Conservation (phyloP, 2,329 filamentous ascomycete genomes). For the Ophiostoma tasmaniense region DNA sequence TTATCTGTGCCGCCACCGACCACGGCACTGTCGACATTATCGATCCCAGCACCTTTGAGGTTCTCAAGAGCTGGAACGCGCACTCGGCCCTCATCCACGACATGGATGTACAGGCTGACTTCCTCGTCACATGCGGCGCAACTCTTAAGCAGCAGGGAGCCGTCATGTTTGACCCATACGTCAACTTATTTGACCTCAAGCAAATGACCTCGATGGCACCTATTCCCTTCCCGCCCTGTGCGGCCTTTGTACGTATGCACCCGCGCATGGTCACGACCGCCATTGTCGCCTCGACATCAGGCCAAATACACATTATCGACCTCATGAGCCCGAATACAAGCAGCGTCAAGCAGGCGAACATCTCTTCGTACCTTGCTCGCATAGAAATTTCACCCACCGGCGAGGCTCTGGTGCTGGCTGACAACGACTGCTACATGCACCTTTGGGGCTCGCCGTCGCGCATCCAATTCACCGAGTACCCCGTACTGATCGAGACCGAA, state of each 20-base stretch:
- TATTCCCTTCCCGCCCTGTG: constrained; percentile 84
- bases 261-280: constrained; percentile 91
- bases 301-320: constrained; percentile 92
- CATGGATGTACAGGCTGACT: constrained; percentile 94
- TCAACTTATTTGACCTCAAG: constrained; percentile 93
- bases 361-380: constrained; percentile 63
- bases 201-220: constrained; percentile 80
- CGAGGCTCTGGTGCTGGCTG: constrained; percentile 73
- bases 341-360: constrained; percentile 74
- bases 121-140: constrained; percentile 90
- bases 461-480: constrained; percentile 76
- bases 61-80: constrained; percentile 83
- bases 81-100: constrained; percentile 86
- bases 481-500: constrained; percentile 68
- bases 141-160: constrained; percentile 68
- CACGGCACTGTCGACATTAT: constrained; percentile 78
- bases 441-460: constrained; percentile 84
- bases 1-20: constrained; percentile 85
- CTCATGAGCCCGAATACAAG: constrained; percentile 87
- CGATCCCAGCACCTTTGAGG: constrained; percentile 65
- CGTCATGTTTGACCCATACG: constrained; percentile 81
- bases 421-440: constrained; percentile 69
- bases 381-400: constrained; percentile 84
- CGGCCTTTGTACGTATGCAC: constrained; percentile 93
- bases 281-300: constrained; percentile 83